A percentile compares a stretch with the other conserved stretches of the same genome.
phyloP scores from a whole-genome alignment of 257 asterid genomes.

The Handroanthus guayacan region DNA sequence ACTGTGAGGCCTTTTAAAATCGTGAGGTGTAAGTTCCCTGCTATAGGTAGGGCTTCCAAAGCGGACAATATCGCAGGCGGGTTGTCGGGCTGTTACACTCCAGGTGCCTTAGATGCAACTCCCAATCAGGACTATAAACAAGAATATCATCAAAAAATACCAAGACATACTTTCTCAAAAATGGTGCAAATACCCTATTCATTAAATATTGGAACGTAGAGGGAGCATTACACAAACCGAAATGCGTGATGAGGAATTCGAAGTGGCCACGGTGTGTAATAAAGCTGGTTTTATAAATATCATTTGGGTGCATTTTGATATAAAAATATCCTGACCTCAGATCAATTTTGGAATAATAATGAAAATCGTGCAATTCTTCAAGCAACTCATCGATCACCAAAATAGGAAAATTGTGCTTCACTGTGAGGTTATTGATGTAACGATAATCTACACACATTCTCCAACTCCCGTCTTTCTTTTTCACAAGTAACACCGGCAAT shows the following conservation, averaged over 20 bases:
- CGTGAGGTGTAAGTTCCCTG: no score
- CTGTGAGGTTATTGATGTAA: not conserved
- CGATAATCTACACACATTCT: not conserved
- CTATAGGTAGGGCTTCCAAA: no score
- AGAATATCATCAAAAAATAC: not conserved
- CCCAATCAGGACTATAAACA: not conserved
- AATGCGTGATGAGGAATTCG: not conserved
- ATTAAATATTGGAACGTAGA: not conserved
- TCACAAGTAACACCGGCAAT: not conserved
- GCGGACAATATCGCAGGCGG: no score
- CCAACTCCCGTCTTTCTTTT: not conserved
- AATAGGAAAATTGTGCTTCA: not conserved
- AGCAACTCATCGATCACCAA: not conserved
- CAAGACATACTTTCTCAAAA: not conserved
- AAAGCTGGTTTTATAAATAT: not conserved
- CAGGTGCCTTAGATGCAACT: not conserved
- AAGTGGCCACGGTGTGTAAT: not conserved
- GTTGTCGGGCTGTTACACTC: no score
- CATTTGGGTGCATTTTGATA: not conserved
- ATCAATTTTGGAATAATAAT: not conserved
- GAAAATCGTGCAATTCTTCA: not conserved
- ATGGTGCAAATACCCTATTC: not conserved
- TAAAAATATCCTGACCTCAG: not conserved
- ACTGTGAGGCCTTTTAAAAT: no score
- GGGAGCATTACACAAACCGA: not conserved